Evolutionary conservation across 1,284 basidiomycete genomes (phyloP).

Genomic region (Cutaneotrichosporon sp.): DNA sequence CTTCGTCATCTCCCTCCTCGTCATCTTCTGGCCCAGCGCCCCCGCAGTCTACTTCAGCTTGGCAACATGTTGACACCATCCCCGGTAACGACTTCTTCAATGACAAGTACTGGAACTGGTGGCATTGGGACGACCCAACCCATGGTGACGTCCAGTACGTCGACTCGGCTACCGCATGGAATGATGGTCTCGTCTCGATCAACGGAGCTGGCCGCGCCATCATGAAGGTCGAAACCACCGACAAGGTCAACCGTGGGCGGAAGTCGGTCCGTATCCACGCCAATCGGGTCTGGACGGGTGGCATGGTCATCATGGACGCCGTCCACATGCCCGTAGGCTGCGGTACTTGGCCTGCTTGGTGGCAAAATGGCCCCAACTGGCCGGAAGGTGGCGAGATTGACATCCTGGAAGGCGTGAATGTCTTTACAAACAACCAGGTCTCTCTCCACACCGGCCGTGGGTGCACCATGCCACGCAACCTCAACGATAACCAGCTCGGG

Average conservation of each 20-base stretch:
- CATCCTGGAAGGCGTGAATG: conserved; percentile 53
- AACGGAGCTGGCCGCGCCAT: conserved; percentile 69
- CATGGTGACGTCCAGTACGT: conserved; percentile 57
- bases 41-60: conserved; percentile 24
- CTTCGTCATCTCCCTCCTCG: conserved; percentile 10
- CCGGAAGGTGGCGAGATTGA: conserved; percentile 56
- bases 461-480: conserved; percentile 52
- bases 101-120: conserved; percentile 67
- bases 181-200: conserved; percentile 51
- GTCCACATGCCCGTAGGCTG: conserved; percentile 89
- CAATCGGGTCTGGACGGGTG: conserved; percentile 56
- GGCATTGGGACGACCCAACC: conserved; percentile 67
- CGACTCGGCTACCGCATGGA: conserved; percentile 31
- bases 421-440: conserved; percentile 48
- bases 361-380: conserved; percentile 53
- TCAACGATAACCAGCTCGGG: conserved; percentile 56
- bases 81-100: conserved; percentile 60
- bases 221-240: conserved; percentile 79
- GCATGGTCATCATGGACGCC: conserved; percentile 71
- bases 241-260: conserved; percentile 59
- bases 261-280: conserved; percentile 70
- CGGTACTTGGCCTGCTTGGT: conserved; percentile 61
- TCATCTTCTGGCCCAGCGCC: conserved; percentile 12
- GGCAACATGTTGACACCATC: conserved; percentile 33
- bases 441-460: conserved; percentile 48